Conservation (phyloP, 2,329 filamentous ascomycete genomes). For the Aspergillus versicolor region DNA sequence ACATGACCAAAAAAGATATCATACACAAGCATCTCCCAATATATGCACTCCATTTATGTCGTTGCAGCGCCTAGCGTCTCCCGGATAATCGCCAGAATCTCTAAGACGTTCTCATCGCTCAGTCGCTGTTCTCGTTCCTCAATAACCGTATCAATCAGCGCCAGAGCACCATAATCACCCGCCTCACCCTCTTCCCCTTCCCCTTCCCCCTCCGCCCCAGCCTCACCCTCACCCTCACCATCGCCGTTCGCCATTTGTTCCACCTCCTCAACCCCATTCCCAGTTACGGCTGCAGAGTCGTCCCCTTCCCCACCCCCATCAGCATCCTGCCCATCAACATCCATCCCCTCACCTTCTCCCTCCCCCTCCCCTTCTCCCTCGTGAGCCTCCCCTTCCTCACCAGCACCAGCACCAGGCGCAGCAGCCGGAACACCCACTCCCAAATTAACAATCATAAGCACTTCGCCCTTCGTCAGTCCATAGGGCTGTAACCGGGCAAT, state of each 20-base stretch:
- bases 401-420: conserved; percentile 20
- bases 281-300: conserved; percentile 7
- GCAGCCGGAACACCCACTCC: conserved; percentile 33
- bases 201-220: conserved; percentile 17
- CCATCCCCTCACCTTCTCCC: conserved; percentile 36
- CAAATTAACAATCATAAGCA: conserved; percentile 47
- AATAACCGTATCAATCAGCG: conserved; percentile 41
- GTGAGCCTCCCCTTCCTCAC: neutral
- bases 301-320: conserved; percentile 4
- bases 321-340: conserved; percentile 17
- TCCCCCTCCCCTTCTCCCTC: neutral
- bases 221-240: conserved; percentile 17
- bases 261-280: conserved; percentile 16
- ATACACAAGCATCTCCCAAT: neutral
- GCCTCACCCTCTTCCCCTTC: conserved; percentile 26
- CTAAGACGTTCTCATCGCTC: conserved; percentile 35
- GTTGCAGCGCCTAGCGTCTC: conserved; percentile 27
- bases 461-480: conserved; percentile 47
- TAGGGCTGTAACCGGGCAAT: conserved; percentile 39
- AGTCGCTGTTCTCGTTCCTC: conserved; percentile 45
- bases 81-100: conserved; percentile 37
- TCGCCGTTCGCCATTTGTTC: conserved; percentile 17
- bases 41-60: neutral
- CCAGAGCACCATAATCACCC: conserved; percentile 37
- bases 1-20: neutral